Base-by-base conservation (phyloP, 2,329 filamentous ascomycete genomes). In the Talaromyces pinophilus region DNA sequence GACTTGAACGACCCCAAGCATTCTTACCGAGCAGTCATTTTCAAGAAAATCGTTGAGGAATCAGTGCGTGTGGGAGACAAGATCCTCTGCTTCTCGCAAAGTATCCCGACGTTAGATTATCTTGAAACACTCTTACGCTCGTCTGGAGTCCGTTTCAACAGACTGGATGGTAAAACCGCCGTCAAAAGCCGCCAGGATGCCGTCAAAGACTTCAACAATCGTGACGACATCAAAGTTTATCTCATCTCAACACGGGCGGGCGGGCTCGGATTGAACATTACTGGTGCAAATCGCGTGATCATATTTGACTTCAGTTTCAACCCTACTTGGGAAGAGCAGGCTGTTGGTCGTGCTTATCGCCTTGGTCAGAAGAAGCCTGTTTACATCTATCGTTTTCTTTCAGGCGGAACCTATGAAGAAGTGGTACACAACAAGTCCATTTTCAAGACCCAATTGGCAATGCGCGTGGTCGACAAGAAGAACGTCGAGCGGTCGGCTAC, bases 221-320 rank as follows among this genome's bases (percentile, higher is more conserved):
- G 80, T 0, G 69, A 78, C 2, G 76, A 79, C 1, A 83, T 88
- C 28, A 66, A 76, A 1, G 82, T 96, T 0, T 92, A 92, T 73
- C 81, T 97, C 1, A 92, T 97, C 65, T 96, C 92, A 0, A 97
- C 92, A 0, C 88, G 79, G 67, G 92, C 93, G 8, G 93, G 93
- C 25, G 92, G 92, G 0, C 81, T 93, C 1, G 93, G 93, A 0
- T 82, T 97, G 60, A 97, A 97, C 70, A 90, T 97, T 13, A 86
- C 87, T 48, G 89, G 90, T 1, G 93, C 93, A 0, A 97, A 93
- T 74, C 87, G 93, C 22, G 91, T 97, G 0, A 85, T 97, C 22
- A 90, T 97, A 22, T 90, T 96, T 65, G 93, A 97, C 75, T 92
- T 90, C 73, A 83, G 85, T 68, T 97, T 89, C 79, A 95, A 93